Conservation (phyloP, 495 filamentous ascomycete species). For the Cenococcum geophilum region DNA sequence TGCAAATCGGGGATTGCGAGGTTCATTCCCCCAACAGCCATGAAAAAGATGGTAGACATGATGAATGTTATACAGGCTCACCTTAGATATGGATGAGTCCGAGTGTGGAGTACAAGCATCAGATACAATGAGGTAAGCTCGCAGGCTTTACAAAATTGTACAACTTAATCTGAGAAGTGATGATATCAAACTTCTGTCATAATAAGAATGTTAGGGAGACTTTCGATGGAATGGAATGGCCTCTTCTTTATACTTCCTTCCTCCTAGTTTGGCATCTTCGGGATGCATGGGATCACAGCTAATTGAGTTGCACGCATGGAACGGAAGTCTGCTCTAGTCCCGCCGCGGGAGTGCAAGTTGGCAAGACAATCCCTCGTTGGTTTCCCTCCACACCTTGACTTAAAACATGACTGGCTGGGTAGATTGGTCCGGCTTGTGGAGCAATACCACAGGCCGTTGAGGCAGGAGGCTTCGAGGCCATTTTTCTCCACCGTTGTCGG, state of each 20-base stretch:
- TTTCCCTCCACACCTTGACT: conserved; percentile 19
- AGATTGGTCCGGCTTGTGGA: background rate
- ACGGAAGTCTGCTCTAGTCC: conserved; percentile 26
- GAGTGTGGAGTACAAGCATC: background rate
- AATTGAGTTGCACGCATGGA: conserved; percentile 15
- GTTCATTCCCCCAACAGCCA: too few species aligned
- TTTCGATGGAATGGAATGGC: background rate
- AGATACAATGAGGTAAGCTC: background rate
- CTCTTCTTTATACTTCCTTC: conserved; percentile 20
- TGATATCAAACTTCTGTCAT: conserved; percentile 3
- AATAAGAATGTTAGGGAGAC: conserved; percentile 1
- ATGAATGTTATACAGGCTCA: background rate
- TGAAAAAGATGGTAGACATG: too few species aligned
- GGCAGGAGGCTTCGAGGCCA: conserved; percentile 2
- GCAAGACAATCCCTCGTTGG: conserved; percentile 18
- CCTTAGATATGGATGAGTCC: background rate
- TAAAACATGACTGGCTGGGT: conserved; percentile 16
- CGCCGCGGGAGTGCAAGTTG: conserved; percentile 16
- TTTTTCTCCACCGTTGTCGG: conserved; percentile 8
- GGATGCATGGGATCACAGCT: conserved; percentile 16
- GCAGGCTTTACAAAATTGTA: background rate
- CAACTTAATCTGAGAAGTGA: background rate
- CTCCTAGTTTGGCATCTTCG: conserved; percentile 3
- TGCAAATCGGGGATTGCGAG: too few species aligned
- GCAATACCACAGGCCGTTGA: background rate